Evolutionary conservation across 345 rosid genomes (phyloP), one percentile per base, ranked within the genome.

Genomic region (Heritiera littoralis): DNA sequence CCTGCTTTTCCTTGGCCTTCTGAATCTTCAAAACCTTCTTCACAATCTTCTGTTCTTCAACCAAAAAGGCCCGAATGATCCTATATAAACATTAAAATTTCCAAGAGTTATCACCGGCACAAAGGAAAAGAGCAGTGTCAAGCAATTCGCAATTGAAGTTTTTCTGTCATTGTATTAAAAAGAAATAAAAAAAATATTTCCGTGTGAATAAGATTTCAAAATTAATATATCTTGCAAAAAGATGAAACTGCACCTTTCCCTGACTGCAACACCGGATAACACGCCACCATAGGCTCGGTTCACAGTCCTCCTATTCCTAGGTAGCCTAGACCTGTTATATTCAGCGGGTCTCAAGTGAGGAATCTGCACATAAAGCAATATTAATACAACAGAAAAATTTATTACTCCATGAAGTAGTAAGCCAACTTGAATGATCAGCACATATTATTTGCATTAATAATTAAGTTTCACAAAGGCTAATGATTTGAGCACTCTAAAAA

Each of bases 211-310:
- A 4, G 20, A 49, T 70, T 28, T 49, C 41, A 28, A 48, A 46
- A 28, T 48, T 23, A 48, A 48, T 28, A 12, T 40, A 6, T 48
- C 28, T 14, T 15, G 28, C 28, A 38, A 40, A 40, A 3, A 66
- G 23, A 28, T 3, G 1, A 6, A 13, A 70, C 5, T 59, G 8
- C 12, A 93, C 98, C 98, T 92, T 79, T 92, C 98, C 65, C 97
- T 87, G 60, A 92, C 97, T 81, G 98, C 98, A 85, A 82, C 82
- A 66, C 90, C 93, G 4, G 92, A 93, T 81, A 92, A 79, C 18
- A 93, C 98, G 3, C 98, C 98, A 46, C 98, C 97, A 46, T 93
- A 93, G 14, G 97, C 85, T 84, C 98, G 97, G 87, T 89, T 93
- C 61, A 93, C 97, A 28, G 98, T 92, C 72, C 96, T 89, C 20